Base-by-base conservation (phyloP, 1,139 yeast species). In the Sporopachydermia cereana region DNA sequence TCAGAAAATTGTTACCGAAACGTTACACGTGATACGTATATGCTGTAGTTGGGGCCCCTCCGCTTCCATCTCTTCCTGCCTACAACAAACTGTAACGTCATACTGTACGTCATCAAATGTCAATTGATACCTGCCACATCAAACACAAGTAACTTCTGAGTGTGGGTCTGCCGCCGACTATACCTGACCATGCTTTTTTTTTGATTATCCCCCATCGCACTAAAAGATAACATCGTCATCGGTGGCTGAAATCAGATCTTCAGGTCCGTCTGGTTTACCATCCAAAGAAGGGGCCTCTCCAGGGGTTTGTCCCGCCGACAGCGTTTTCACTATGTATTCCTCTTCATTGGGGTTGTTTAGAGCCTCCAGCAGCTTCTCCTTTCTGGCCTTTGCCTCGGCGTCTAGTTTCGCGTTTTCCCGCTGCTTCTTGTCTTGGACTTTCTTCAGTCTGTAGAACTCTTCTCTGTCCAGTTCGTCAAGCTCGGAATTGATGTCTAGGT, bases 381-480 rank as follows among this genome's bases (percentile, higher is more conserved):
- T 62, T 56, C 50, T 62, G 52, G 60, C 61, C 5, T 60, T 61
- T 22, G 66, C 72, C 53, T 74, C 82, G 16, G 69, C 69, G 50
- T 80, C 89, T n/a, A 71, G 73, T 3, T 70, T 73, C 2, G 83
- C 89, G 24, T 72, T 72, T 41, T 82, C 86, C 50, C 77, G 74
- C 64, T 88, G 96, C 64, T 91, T 91, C 81, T 88, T 89, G 61
- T 88, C 93, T 66, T 91, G 96, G 46, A 91, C 96, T 66, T 91
- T 91, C 69, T 91, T 91, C 69, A 91, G 77, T 58, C 98, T 73
- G 67, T 88, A 91, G 61, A 91, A 91, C 67, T 91, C 98, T 66
- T 91, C 98, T 74, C 98, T 83, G 63, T 91, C 98, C 63, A 91
- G 74, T 67, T 91, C 98, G 64, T 91, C 98, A 62, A 91, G 75